Percentiles rank a stretch among this genome's conserved stretches.
These are phyloP conservation scores for Castanospermum australe DNA, from an alignment of 306 rosid genomes.

Conservation along the genomic window DNA sequence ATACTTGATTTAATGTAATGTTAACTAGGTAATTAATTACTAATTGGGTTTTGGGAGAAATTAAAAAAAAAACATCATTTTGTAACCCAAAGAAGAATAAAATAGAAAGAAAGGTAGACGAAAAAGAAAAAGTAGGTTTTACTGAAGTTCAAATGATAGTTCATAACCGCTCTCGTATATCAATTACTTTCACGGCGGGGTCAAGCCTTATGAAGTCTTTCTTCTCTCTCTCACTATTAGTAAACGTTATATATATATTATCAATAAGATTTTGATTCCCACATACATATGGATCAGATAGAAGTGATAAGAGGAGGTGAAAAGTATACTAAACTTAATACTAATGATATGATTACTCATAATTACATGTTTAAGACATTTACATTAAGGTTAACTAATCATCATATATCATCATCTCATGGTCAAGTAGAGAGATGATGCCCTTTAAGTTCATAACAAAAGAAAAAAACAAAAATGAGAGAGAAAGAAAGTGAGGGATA, in stretches of 20 bases:
- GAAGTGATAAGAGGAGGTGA: not conserved
- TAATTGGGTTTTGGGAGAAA: not conserved
- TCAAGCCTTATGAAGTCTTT: not conserved
- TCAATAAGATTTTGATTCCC: constrained; percentile 1
- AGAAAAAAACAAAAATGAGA: too few relatives aligned
- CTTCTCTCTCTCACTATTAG: not conserved
- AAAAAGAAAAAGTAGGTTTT: not conserved
- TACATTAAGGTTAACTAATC: constrained; percentile 43
- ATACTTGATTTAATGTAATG: too few relatives aligned
- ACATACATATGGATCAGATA: not conserved
- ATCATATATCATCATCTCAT: constrained; percentile 40
- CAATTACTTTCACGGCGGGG: not conserved
- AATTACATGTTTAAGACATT: constrained; percentile 46
- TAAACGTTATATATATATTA: not conserved
- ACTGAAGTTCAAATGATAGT: not conserved
- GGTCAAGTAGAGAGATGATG: too few relatives aligned
- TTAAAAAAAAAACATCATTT: too few relatives aligned
- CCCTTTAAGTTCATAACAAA: too few relatives aligned
- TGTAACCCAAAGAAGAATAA: not conserved
- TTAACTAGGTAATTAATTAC: too few relatives aligned
- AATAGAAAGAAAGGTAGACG: not conserved
- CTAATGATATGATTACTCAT: constrained; percentile 28
- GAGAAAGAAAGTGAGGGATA: not conserved
- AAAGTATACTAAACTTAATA: constrained; percentile 24
- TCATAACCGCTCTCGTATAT: not conserved